Evolutionary conservation across 176 grass and related monocot genomes (phyloP).

Genomic region (barley (Hordeum vulgare)): MorexV3_pseudomolecules_assembly NC_058520.1:434381922-434382421

Average conservation of each 20-base stretch:
- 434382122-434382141: not conserved
- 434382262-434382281: not conserved
- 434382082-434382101: not conserved
- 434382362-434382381: not conserved
- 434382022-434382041: conserved; percentile 13
- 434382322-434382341: not conserved
- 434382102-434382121: not conserved
- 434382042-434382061: not conserved
- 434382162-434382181: conserved; percentile 12
- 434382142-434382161: not conserved
- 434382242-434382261: not conserved
- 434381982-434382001: conserved; percentile 98
- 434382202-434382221: not conserved
- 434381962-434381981: conserved; percentile 93
- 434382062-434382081: not conserved
- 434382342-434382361: not conserved
- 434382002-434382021: conserved; percentile 67
- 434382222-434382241: not conserved
- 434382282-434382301: not conserved
- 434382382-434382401: not conserved
- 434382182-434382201: not conserved
- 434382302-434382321: not conserved
- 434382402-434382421: not conserved
- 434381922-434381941: not conserved
- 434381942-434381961: conserved; percentile 60